Evolutionary conservation across 805 yeast genomes (phyloP).

Genomic region (Cephaloascus albidus): DNA sequence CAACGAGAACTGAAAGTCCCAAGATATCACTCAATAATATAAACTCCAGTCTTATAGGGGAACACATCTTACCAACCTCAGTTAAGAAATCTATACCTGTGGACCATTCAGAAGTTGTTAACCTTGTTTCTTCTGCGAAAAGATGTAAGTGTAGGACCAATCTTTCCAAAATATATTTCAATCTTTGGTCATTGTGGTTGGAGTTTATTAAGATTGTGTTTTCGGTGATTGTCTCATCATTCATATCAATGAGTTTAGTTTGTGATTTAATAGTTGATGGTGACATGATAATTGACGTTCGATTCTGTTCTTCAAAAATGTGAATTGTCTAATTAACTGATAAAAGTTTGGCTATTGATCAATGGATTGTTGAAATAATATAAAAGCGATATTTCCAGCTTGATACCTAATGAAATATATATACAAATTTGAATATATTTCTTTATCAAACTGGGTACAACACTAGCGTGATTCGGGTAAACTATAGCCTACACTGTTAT

Average conservation of each 20-base stretch:
- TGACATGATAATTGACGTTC: no score
- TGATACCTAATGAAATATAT: no score
- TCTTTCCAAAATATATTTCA: constrained; percentile 4
- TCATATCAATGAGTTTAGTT: constrained; percentile 4
- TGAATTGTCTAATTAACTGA: no score
- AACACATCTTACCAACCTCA: constrained; percentile 10
- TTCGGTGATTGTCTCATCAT: constrained; percentile 11
- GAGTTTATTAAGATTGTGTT: constrained; percentile 10
- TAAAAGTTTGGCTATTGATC: no score
- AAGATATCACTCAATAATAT: constrained; percentile 10
- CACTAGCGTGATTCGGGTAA: no score
- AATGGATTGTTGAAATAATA: no score
- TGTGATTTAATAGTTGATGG: constrained; percentile 1
- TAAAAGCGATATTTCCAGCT: no score
- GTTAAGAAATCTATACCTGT: constrained; percentile 10
- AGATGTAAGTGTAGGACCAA: constrained; percentile 11
- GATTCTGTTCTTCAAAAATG: no score
- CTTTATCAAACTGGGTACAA: no score
- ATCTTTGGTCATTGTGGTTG: constrained; percentile 5
- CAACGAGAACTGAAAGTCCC: constrained; percentile 12
- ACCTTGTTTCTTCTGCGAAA: constrained; percentile 12
- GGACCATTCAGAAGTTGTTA: constrained; percentile 13
- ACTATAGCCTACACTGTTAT: no score
- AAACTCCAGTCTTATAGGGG: constrained; percentile 13
- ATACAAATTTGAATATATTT: no score